These are phyloP conservation scores for Juncus effusus DNA, from an alignment of 176 grass and related monocot species.

Conservation along the genomic window DNA sequence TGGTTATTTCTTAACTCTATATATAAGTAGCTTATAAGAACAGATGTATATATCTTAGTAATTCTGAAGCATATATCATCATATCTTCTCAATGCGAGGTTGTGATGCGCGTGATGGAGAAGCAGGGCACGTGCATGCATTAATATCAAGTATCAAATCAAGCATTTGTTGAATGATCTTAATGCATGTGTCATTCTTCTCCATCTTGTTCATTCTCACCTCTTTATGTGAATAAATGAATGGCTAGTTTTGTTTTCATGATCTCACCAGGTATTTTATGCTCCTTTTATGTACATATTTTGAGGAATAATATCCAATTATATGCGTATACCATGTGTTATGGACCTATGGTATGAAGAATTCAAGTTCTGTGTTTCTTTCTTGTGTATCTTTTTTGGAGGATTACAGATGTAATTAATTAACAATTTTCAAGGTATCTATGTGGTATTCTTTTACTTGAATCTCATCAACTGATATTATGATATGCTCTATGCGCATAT, in stretches of 20 bases:
- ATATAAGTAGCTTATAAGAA: no score
- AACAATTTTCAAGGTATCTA: no score
- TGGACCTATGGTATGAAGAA: no score
- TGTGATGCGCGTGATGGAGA: slow-evolving; percentile 35
- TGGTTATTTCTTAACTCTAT: not conserved
- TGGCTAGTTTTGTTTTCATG: not conserved
- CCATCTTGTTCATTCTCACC: slow-evolving; percentile 30
- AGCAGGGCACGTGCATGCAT: slow-evolving; percentile 41
- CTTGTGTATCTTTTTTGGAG: no score
- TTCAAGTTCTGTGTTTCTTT: not conserved
- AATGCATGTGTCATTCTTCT: slow-evolving; percentile 37
- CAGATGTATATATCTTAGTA: no score
- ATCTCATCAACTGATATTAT: no score
- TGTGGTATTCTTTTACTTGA: no score
- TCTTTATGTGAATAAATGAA: not conserved
- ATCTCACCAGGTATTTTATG: not conserved
- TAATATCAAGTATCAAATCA: no score
- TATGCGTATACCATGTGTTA: not conserved
- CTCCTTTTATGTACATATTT: not conserved
- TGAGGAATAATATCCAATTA: not conserved
- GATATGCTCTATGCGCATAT: no score
- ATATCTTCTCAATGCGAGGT: slow-evolving; percentile 4
- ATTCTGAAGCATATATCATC: no score
- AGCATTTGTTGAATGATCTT: not conserved
- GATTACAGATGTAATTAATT: no score